Evolutionary conservation across 2,329 filamentous ascomycete genomes (phyloP).

Genomic region (Alternaria angustiovoidea): DNA sequence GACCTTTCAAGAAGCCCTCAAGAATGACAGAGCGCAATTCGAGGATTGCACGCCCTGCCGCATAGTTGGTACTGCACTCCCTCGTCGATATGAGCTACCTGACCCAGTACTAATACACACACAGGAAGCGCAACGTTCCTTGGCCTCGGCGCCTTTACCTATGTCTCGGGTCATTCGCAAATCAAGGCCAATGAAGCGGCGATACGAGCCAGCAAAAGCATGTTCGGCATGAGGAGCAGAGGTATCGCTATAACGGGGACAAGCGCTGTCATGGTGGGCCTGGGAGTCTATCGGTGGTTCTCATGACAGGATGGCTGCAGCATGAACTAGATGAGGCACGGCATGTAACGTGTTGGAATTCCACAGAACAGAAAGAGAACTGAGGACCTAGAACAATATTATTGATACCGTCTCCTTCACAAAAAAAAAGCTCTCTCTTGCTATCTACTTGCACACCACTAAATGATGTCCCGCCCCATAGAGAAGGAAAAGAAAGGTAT

Average conservation of each 20-base stretch:
- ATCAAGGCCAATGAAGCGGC: constrained; percentile 51
- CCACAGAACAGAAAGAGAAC: not conserved
- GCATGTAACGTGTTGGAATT: not conserved
- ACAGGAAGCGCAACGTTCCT: constrained; percentile 57
- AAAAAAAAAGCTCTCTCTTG: not conserved
- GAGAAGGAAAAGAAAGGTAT: constrained; percentile 18
- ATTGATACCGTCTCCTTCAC: not conserved
- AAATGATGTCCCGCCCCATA: constrained; percentile 23
- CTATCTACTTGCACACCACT: constrained; percentile 11
- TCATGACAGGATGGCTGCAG: constrained; percentile 22
- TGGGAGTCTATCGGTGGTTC: constrained; percentile 56
- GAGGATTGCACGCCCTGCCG: constrained; percentile 76
- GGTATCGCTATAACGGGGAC: constrained; percentile 52
- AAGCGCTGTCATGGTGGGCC: constrained; percentile 51
- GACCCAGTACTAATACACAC: not conserved
- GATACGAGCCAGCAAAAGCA: constrained; percentile 52
- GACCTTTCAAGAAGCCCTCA: constrained; percentile 41
- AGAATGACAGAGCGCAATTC: constrained; percentile 45
- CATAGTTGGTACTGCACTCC: constrained; percentile 66
- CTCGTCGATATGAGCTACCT: not conserved
- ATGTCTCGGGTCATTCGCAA: constrained; percentile 56
- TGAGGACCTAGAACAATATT: not conserved
- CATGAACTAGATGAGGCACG: not conserved
- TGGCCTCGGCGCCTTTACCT: constrained; percentile 57
- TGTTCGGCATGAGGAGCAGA: constrained; percentile 53